Evolutionary conservation across 257 asterid genomes (phyloP).

Genomic region (Eucommia ulmoides): DNA sequence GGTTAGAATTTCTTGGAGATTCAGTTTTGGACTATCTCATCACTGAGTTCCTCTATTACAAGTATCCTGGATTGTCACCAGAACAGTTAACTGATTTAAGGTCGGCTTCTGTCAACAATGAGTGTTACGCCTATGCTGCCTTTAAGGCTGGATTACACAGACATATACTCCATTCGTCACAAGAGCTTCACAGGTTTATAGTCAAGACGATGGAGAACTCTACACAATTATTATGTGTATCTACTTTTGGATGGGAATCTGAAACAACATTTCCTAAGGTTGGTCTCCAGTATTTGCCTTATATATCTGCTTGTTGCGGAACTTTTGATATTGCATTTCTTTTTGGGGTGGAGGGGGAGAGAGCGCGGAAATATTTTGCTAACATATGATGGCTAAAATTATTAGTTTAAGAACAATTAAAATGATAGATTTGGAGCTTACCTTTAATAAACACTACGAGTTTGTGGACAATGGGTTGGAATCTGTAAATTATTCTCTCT

Average conservation of each 20-base stretch:
- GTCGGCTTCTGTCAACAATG: slow-evolving; percentile 81
- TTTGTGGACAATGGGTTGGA: no score
- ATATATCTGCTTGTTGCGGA: no score
- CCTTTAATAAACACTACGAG: no score
- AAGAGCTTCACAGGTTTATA: slow-evolving; percentile 50
- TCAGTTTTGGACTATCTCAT: slow-evolving; percentile 66
- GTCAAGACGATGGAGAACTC: slow-evolving; percentile 13
- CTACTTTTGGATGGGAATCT: slow-evolving; percentile 71
- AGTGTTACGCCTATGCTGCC: slow-evolving; percentile 59
- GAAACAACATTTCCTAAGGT: slow-evolving; percentile 62
- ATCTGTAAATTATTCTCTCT: no score
- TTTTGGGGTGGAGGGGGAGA: no score
- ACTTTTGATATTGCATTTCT: no score
- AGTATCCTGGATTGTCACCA: slow-evolving; percentile 51
- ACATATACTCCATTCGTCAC: slow-evolving; percentile 58
- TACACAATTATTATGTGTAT: slow-evolving; percentile 9
- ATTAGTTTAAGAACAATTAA: no score
- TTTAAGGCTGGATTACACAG: slow-evolving; percentile 50
- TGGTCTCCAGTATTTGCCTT: no score
- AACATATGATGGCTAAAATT: no score
- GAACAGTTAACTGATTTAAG: slow-evolving; percentile 73
- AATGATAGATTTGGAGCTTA: no score
- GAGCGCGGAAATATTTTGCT: no score
- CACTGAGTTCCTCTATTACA: slow-evolving; percentile 39
- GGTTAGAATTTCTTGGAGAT: slow-evolving; percentile 86